Conservation (phyloP, 257 asterid species). For the Solanum virginianum region DNA sequence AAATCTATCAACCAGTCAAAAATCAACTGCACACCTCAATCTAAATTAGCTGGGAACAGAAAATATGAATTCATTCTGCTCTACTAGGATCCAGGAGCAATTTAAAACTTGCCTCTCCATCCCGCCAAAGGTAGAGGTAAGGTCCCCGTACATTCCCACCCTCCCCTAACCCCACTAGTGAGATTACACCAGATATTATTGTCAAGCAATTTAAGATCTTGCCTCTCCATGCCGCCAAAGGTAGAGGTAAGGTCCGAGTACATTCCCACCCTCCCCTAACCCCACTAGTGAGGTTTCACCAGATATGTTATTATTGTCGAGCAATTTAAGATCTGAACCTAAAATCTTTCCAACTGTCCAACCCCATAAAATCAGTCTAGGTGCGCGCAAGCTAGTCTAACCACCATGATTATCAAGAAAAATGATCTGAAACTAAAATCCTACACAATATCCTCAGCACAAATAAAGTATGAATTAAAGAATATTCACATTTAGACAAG, state of each 20-base stretch:
- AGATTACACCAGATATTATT: background rate
- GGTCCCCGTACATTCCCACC: background rate
- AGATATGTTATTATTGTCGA: background rate
- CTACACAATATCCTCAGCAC: background rate
- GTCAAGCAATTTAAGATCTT: background rate
- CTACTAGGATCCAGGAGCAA: background rate
- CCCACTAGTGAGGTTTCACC: background rate
- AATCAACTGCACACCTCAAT: background rate
- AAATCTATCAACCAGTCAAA: background rate
- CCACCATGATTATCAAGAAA: background rate
- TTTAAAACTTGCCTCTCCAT: background rate
- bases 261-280: background rate
- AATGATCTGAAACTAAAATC: background rate
- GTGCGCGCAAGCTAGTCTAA: background rate
- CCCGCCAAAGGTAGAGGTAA: background rate
- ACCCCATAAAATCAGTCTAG: background rate
- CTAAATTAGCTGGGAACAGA: background rate
- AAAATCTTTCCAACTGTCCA: background rate
- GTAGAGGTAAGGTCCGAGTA: background rate
- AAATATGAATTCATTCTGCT: background rate
- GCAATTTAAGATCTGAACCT: background rate
- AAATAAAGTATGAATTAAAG: background rate
- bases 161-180: background rate
- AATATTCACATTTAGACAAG: background rate
- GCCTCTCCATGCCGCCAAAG: background rate